Evolutionary conservation across 1,284 basidiomycete species (phyloP).

Genomic region (Inonotus hispidus): DNA sequence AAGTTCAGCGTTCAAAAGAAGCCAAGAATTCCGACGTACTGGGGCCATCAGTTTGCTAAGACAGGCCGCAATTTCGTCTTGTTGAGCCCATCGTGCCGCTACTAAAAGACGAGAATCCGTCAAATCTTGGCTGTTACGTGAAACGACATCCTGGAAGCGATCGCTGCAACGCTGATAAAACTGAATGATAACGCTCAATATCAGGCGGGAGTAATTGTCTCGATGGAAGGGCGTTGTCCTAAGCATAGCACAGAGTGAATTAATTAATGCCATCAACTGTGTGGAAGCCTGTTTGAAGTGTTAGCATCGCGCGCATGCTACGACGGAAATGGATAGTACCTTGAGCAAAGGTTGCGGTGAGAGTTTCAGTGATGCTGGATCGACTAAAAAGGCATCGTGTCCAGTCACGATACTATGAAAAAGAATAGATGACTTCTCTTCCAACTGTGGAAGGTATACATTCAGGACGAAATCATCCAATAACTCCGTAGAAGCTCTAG

Average conservation of each 20-base stretch:
- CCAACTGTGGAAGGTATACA: constrained; percentile 91
- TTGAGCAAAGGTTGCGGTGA: constrained; percentile 75
- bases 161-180: constrained; percentile 94
- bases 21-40: constrained; percentile 29
- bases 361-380: constrained; percentile 56
- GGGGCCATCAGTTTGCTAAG: constrained; percentile 55
- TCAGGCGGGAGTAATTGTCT: constrained; percentile 90
- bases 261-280: constrained; percentile 85
- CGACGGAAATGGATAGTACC: constrained; percentile 35
- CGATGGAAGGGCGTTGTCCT: constrained; percentile 93
- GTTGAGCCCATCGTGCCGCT: constrained; percentile 86
- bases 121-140: constrained; percentile 35
- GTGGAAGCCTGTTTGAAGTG: constrained; percentile 62
- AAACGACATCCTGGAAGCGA: constrained; percentile 74
- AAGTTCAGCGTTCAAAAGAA: not conserved
- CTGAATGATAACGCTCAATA: constrained; percentile 93
- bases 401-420: constrained; percentile 86
- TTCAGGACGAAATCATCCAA: constrained; percentile 93
- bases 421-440: constrained; percentile 87
- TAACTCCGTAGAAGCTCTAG: constrained; percentile 67
- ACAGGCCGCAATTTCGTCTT: constrained; percentile 70
- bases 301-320: not conserved
- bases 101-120: constrained; percentile 46
- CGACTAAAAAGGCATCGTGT: constrained; percentile 83
- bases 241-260: constrained; percentile 91